Evolutionary conservation across 2,329 filamentous ascomycete species (phyloP), one percentile per base, ranked within the genome.

Genomic region (Alternaria burnsii): DNA sequence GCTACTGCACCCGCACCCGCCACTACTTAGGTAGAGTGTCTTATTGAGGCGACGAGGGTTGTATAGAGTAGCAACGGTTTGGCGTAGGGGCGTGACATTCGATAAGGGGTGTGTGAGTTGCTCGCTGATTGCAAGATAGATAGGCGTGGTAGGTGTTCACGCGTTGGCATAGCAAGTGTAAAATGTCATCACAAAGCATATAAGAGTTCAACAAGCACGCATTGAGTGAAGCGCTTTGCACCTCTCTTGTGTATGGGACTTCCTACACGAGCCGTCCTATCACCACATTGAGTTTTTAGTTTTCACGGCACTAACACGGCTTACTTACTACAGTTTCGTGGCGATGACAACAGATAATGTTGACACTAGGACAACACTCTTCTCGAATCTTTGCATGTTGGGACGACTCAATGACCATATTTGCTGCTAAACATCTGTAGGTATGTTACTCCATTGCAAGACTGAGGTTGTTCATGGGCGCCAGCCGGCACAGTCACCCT

Each of bases 1-100:
- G 61, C 59, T n/a, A 54, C 52, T 24, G 64, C 59, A n/a, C 61
- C 57, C 28, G 59, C 63, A 9, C 63, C 61, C 16, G 60, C 51
- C 22, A 90, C 90, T 26, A 62, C 61, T 9, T 55, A 60, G 48
- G 46, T 5, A 20, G 38, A 40, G n/a, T 18, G 30, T 10, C 14
- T n/a, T 20, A 10, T 40, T 16, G 3, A 18, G 26, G 24, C 36
- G 34, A 20, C 24, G n/a, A 47, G 40, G 42, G 18, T 20, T 34
- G 32, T 20, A 43, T 55, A 48, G 20, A 44, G 11, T 36, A 44
- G 26, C 26, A 55, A 34, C 24, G 18, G 32, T 50, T 20, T 26
- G 54, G 54, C 46, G 54, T 57, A 57, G 47, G 48, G 47, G 55
- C 32, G 32, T 58, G 55, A 52, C 36, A 16, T 52, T 58, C 38